These are phyloP conservation scores for Suhomyces coccinellae DNA, from an alignment of 1,139 yeast genomes.

Conservation along the genomic window DNA sequence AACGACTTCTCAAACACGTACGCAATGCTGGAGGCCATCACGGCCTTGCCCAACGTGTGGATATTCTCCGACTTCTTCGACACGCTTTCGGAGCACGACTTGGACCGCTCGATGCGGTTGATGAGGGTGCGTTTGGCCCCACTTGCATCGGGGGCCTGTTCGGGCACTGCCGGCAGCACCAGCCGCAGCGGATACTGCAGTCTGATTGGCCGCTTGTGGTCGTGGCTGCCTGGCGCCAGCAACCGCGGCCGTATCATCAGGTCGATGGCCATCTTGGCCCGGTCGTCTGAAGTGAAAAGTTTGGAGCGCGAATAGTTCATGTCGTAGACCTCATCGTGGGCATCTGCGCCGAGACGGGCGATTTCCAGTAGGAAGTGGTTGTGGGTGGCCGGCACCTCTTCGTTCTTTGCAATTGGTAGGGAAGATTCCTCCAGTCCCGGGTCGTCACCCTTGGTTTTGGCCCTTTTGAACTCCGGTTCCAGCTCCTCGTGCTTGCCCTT, in stretches of 20 bases:
- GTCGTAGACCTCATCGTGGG: constrained; percentile 36
- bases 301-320: constrained; percentile 36
- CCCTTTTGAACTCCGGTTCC: constrained; percentile 6
- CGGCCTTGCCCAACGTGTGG: constrained; percentile 57
- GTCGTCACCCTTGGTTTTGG: background rate
- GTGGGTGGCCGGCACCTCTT: background rate
- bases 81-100: constrained; percentile 57
- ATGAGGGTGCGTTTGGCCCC: constrained; percentile 29
- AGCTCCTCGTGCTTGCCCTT: constrained; percentile 25
- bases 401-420: background rate
- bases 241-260: constrained; percentile 39
- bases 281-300: constrained; percentile 34
- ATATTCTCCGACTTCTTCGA: constrained; percentile 44
- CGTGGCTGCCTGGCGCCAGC: background rate
- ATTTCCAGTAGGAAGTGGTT: constrained; percentile 37
- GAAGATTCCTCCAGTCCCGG: background rate
- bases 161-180: constrained; percentile 6
- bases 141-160: constrained; percentile 13
- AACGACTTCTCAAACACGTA: constrained; percentile 38
- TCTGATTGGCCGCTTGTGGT: constrained; percentile 11
- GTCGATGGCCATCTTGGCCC: constrained; percentile 40
- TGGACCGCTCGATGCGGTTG: constrained; percentile 58
- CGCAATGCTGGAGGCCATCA: constrained; percentile 55
- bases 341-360: constrained; percentile 35
- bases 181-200: constrained; percentile 14